Conservation (phyloP, 257 asterid genomes). For the Przewalskia tangutica region DNA sequence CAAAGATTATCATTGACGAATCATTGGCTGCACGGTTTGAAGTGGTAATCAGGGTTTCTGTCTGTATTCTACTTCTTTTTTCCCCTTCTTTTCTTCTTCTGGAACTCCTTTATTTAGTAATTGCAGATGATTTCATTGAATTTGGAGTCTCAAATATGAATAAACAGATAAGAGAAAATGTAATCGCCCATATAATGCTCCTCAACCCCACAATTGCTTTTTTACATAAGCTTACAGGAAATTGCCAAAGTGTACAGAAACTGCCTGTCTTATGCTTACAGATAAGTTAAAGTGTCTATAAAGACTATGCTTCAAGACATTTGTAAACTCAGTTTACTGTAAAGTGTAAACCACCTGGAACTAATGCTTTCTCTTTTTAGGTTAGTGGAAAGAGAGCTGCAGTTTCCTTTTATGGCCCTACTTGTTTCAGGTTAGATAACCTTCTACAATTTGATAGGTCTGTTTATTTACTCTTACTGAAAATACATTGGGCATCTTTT, state of each 20-base stretch:
- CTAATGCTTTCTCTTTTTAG: conserved; percentile 25
- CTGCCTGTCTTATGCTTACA: not conserved
- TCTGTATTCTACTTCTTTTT: not conserved
- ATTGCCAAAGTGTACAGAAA: not conserved
- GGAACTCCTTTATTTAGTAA: not conserved
- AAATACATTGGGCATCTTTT: not conserved
- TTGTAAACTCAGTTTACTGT: not conserved
- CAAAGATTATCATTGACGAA: not conserved
- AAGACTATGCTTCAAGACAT: not conserved
- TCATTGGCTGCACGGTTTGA: not conserved
- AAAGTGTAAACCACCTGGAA: not conserved
- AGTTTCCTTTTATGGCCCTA: conserved; percentile 81
- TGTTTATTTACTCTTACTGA: not conserved
- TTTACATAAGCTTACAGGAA: not conserved
- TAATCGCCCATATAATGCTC: not conserved
- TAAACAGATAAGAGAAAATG: not conserved
- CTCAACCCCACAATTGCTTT: not conserved
- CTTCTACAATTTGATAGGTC: not conserved
- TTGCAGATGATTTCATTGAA: not conserved
- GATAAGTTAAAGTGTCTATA: not conserved
- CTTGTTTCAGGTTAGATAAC: conserved; percentile 74
- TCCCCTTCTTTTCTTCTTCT: not conserved
- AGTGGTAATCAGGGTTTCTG: not conserved
- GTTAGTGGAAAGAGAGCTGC: conserved; percentile 67
- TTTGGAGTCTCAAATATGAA: not conserved